Conservation (phyloP, 2,329 filamentous ascomycete species). For the Chaetomiaceae sp. region DNA sequence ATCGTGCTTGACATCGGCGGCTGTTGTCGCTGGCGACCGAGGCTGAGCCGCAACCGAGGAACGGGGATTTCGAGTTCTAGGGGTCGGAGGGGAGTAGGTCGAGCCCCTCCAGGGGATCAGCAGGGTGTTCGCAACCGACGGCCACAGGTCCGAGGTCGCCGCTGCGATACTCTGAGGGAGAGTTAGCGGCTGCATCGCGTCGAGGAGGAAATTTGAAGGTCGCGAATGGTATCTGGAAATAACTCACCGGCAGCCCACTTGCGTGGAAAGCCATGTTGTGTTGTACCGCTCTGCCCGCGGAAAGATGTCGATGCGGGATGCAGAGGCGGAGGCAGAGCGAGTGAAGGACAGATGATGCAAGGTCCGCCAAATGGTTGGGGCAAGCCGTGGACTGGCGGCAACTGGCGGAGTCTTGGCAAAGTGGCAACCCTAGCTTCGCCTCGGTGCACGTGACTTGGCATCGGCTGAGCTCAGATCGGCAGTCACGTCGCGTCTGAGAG, state of each 20-base stretch:
- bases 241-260: constrained; percentile 29
- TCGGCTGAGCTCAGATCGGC: not conserved
- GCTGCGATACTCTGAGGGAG: constrained; percentile 38
- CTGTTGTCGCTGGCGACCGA: constrained; percentile 1
- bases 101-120: constrained; percentile 34
- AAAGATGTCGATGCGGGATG: constrained; percentile 2
- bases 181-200: not conserved
- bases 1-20: not conserved
- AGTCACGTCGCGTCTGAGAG: not conserved
- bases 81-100: constrained; percentile 11
- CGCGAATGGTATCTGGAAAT: not conserved
- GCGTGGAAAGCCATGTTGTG: constrained; percentile 29
- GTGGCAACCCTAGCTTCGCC: constrained; percentile 3
- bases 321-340: not conserved
- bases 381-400: not conserved
- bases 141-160: constrained; percentile 42
- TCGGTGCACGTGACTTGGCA: constrained; percentile 25
- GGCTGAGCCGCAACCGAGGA: not conserved
- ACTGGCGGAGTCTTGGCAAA: not conserved
- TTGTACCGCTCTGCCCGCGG: constrained; percentile 5
- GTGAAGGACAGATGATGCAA: constrained; percentile 14
- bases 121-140: constrained; percentile 41
- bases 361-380: constrained; percentile 9
- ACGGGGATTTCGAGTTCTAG: constrained; percentile 4
- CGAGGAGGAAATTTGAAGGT: not conserved